Evolutionary conservation across 1,284 basidiomycete genomes (phyloP).

Genomic region (Boletellus sp.): DNA sequence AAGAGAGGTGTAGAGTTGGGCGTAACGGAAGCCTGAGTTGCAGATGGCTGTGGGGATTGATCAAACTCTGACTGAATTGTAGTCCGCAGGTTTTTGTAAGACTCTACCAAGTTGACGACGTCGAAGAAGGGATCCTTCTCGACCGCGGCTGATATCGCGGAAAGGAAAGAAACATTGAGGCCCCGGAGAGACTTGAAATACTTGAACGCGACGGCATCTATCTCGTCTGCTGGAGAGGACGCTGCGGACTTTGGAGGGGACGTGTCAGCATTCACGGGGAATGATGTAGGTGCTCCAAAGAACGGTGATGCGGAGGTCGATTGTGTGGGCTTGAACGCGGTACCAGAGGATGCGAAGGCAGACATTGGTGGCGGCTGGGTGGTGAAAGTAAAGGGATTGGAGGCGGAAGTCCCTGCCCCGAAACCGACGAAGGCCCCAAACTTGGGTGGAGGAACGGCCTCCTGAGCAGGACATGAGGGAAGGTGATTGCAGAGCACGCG

Average conservation of each 20-base stretch:
- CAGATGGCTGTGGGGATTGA: conserved; percentile 18
- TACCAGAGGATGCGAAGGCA: conserved; percentile 26
- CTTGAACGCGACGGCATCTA: conserved; percentile 39
- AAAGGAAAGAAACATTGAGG: conserved; percentile 71
- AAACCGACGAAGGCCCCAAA: conserved; percentile 51
- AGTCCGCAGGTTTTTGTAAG: conserved; percentile 61
- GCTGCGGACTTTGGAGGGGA: conserved; percentile 10
- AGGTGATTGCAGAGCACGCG: conserved; percentile 10
- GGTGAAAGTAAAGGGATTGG: conserved; percentile 35
- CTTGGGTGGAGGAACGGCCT: conserved; percentile 33
- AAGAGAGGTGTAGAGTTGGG: conserved; percentile 10
- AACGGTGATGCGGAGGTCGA: conserved; percentile 15
- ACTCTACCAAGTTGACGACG: conserved; percentile 55
- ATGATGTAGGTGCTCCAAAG: conserved; percentile 3
- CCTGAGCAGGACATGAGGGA: conserved; percentile 15
- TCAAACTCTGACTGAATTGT: conserved; percentile 60
- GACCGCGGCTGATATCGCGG: conserved; percentile 58
- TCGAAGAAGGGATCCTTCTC: conserved; percentile 79
- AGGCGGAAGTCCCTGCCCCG: conserved; percentile 30
- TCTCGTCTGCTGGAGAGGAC: conserved; percentile 23
- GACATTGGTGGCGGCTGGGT: conserved; percentile 18
- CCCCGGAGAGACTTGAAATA: conserved; percentile 80
- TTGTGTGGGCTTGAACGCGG: conserved; percentile 5
- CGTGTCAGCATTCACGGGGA: conserved; percentile 4
- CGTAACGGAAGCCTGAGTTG: conserved; percentile 4